These are phyloP conservation scores for Lactifluus volemus DNA, from an alignment of 768 basidiomycete genomes.

Conservation along the genomic window DNA sequence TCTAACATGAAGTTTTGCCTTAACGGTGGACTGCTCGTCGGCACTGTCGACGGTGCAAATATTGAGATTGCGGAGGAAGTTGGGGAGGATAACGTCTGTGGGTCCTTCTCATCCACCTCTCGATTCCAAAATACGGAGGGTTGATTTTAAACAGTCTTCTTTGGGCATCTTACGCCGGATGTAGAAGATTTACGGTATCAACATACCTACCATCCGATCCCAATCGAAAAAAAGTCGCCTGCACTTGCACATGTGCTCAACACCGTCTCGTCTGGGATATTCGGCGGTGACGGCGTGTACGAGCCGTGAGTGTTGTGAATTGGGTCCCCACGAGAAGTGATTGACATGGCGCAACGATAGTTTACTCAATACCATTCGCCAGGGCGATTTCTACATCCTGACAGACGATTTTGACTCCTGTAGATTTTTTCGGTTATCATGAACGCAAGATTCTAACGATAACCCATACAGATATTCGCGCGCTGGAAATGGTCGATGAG, in stretches of 20 bases:
- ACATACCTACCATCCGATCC: conserved; percentile 74
- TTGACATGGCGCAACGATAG: conserved; percentile 31
- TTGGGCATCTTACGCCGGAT: conserved; percentile 78
- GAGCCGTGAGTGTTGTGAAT: conserved; percentile 57
- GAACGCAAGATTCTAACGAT: background rate
- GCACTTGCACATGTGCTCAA: conserved; percentile 73
- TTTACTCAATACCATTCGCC: conserved; percentile 65
- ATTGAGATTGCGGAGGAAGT: conserved; percentile 96
- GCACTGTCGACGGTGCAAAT: conserved; percentile 90
- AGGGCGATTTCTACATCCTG: conserved; percentile 71
- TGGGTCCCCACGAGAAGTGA: background rate
- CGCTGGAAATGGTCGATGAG: conserved; percentile 80
- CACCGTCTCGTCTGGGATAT: conserved; percentile 64
- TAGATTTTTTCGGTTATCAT: conserved; percentile 29
- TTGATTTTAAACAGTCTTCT: conserved; percentile 54
- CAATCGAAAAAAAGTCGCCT: conserved; percentile 77
- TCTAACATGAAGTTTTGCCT: conserved; percentile 88
- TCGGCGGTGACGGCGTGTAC: conserved; percentile 76
- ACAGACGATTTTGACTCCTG: conserved; percentile 94
- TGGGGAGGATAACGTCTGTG: conserved; percentile 87
- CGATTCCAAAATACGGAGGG: background rate
- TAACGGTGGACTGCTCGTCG: conserved; percentile 82
- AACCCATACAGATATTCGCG: conserved; percentile 54
- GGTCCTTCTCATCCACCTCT: conserved; percentile 28
- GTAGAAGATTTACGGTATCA: conserved; percentile 84